Evolutionary conservation across 306 rosid genomes (phyloP).

Genomic region (Cucurbita ficifolia): DNA sequence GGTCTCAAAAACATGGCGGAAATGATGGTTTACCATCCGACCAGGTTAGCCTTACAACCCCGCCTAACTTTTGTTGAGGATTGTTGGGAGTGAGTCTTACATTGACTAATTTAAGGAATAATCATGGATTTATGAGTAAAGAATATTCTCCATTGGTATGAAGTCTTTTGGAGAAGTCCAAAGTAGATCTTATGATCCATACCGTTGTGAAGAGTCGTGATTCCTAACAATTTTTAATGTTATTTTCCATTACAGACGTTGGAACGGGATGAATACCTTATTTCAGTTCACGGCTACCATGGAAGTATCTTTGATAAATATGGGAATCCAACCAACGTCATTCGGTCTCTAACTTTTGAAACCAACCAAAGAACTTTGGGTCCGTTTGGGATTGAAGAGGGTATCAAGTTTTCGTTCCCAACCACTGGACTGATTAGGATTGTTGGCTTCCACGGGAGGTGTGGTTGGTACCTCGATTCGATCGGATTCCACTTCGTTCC

Average conservation of each 20-base stretch:
- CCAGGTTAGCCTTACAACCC: background rate
- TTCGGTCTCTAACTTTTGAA: background rate
- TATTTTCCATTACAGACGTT: background rate
- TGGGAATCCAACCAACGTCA: background rate
- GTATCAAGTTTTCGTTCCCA: background rate
- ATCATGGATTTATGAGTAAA: too few relatives aligned
- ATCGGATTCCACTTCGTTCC: background rate
- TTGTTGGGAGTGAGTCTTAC: too few relatives aligned
- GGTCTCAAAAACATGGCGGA: background rate
- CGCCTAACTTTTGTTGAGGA: background rate
- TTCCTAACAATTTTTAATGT: too few relatives aligned
- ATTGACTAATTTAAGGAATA: too few relatives aligned
- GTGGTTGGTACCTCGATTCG: background rate
- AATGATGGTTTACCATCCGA: background rate
- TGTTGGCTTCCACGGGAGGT: background rate
- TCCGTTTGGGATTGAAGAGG: background rate
- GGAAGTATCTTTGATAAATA: background rate
- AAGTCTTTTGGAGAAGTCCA: too few relatives aligned
- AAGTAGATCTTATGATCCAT: too few relatives aligned
- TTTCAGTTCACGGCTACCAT: background rate
- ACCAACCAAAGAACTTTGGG: background rate
- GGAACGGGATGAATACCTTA: background rate
- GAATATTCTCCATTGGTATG: too few relatives aligned
- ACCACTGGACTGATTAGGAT: background rate
- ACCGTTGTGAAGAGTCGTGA: too few relatives aligned